phyloP scores from a whole-genome alignment of 2,329 filamentous ascomycete species.

The Claviceps maximensis region DNA sequence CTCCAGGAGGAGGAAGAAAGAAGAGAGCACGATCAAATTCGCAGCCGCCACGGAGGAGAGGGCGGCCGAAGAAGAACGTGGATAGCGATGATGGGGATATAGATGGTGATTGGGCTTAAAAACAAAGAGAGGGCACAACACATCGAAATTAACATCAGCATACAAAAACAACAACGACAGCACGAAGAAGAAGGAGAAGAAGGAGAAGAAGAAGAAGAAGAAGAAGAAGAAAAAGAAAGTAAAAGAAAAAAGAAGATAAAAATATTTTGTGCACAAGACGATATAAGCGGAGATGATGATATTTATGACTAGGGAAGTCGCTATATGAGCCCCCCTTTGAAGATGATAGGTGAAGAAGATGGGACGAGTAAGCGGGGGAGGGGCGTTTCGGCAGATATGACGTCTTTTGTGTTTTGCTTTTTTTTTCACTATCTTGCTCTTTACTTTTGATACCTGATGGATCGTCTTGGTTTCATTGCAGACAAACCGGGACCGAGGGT shows the following conservation, averaged over 20 bases:
- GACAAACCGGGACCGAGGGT: neutral
- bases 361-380: neutral
- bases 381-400: neutral
- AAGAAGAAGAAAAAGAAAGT: neutral
- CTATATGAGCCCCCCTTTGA: neutral
- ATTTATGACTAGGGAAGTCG: neutral
- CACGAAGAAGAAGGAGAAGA: no score
- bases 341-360: neutral
- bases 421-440: neutral
- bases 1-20: slow-evolving; percentile 42
- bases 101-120: slow-evolving; percentile 24
- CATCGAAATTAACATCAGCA: no score
- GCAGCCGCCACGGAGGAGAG: slow-evolving; percentile 34
- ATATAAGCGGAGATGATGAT: slow-evolving; percentile 1
- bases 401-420: neutral
- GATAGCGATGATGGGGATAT: slow-evolving; percentile 25
- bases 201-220: no score
- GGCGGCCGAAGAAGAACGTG: slow-evolving; percentile 34
- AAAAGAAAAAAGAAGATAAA: neutral
- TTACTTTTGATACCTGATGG: neutral
- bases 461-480: neutral
- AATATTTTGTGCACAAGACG: neutral
- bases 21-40: slow-evolving; percentile 44
- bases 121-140: neutral
- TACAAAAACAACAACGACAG: no score